Base-by-base conservation (phyloP, 2,329 filamentous ascomycete species). In the Cryoendolithus antarcticus region DNA sequence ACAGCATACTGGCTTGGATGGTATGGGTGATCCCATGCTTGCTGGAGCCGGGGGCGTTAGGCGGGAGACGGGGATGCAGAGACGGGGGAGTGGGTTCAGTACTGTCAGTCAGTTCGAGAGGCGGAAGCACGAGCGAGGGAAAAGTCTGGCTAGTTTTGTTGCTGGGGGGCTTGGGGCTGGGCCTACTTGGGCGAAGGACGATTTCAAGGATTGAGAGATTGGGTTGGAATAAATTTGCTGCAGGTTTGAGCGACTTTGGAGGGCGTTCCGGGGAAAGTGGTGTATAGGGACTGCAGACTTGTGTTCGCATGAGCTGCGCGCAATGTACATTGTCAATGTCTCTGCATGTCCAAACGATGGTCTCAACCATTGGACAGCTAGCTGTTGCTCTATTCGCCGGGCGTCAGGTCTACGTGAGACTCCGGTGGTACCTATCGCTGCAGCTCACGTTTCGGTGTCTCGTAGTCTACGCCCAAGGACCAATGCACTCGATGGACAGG, bases 371-470 rank as follows among this genome's bases (percentile, higher is more conserved):
- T 19, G 15, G 3, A 19, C 15, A 19, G 15, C 15, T 19, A 19
- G 15, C 15, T 19, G 15, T 19, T 19, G 15, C 15, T 19, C 15
- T 19, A 5, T 19, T 19, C 15, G 15, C 15, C 15, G 15, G 15
- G 5, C 15, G 15, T 19, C 15, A 19, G 3, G 15, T 19, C 15
- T 19, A 19, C 5, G 15, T 19, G 15, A 19, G 15, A 19, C 15
- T 19, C 15, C 15, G 15, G 5, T 5, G 3, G 15, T 19, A 19
- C 15, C 15, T 98, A 37, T 80, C 85, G 63, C 75, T 86, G 41
- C 74, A 56, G 39, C 66, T 98, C 51, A 88, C 91, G 1, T 91
- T 98, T 49, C 91, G 91, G 12, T 98, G 89, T 85, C 91, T 83
- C 55, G 94, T 89, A 1, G 93, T 83, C 54, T 62, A 96, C 42